Evolutionary conservation across 352 stramenopile species (phyloP).

Genomic region (Pythium oligandrum): DNA sequence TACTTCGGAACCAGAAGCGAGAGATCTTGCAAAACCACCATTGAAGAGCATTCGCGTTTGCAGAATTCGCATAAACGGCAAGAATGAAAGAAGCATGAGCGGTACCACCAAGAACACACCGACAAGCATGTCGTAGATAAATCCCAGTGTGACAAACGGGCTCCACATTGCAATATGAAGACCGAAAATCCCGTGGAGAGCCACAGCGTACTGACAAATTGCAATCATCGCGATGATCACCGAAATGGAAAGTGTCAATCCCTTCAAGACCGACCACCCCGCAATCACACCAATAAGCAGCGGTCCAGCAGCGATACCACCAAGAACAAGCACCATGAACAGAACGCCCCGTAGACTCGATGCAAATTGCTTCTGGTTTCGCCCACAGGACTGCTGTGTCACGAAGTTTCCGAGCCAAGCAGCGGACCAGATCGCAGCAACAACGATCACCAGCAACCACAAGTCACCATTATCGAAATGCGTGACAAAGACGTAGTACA

Average conservation of each 20-base stretch:
- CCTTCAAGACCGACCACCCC: conserved; percentile 58
- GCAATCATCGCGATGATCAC: conserved; percentile 69
- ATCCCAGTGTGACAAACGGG: conserved; percentile 67
- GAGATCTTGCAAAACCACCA: conserved; percentile 69
- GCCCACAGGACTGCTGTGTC: conserved; percentile 38
- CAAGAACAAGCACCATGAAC: conserved; percentile 72
- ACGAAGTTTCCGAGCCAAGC: conserved; percentile 44
- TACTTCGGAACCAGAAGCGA: conserved; percentile 79
- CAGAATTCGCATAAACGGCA: conserved; percentile 85
- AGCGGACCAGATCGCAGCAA: conserved; percentile 8
- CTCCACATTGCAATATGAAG: conserved; percentile 64
- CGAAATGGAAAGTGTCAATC: conserved; percentile 58
- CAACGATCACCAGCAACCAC: conserved; percentile 30
- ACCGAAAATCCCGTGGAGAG: conserved; percentile 59
- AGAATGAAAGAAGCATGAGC: conserved; percentile 60
- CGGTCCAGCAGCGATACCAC: conserved; percentile 44
- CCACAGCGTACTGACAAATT: conserved; percentile 67
- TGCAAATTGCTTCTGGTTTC: conserved; percentile 54
- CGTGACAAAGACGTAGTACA: conserved; percentile 81
- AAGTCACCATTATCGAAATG: conserved; percentile 60
- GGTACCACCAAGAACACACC: conserved; percentile 75
- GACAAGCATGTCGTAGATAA: conserved; percentile 84
- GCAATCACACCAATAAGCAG: conserved; percentile 49
- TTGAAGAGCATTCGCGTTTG: conserved; percentile 88
- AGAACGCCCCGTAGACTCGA: conserved; percentile 54